phyloP scores from a whole-genome alignment of 2,329 filamentous ascomycete species.

The Cladophialophora exuberans region DNA sequence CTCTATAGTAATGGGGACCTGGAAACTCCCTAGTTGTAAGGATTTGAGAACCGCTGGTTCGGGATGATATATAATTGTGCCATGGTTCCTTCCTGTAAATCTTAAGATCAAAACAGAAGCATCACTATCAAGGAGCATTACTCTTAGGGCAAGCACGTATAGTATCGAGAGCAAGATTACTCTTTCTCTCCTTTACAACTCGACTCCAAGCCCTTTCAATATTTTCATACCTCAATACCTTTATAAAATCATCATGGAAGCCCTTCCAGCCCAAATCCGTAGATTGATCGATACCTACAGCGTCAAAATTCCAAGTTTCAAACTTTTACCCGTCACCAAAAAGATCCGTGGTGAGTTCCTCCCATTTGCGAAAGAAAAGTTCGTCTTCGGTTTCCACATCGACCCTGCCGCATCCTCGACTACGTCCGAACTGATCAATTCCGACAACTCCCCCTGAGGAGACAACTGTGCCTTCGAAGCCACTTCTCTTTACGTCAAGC shows the following conservation, averaged over 20 bases:
- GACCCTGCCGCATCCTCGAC: slow-evolving; percentile 7
- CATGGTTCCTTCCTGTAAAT: too few relatives aligned
- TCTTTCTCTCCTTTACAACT: too few relatives aligned
- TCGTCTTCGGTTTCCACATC: slow-evolving; percentile 14
- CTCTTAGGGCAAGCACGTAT: too few relatives aligned
- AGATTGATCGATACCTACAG: not conserved
- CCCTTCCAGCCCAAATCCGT: slow-evolving; percentile 1
- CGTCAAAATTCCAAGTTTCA: not conserved
- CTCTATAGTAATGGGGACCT: too few relatives aligned
- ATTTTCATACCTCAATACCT: too few relatives aligned
- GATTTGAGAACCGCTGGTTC: too few relatives aligned
- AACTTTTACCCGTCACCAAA: slow-evolving; percentile 1
- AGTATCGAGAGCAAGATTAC: too few relatives aligned
- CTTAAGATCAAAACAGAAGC: too few relatives aligned
- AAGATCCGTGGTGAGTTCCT: slow-evolving; percentile 2
- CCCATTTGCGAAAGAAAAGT: not conserved
- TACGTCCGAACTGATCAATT: slow-evolving; percentile 8
- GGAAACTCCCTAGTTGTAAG: too few relatives aligned
- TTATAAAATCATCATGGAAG: slow-evolving; percentile 1
- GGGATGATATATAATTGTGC: too few relatives aligned
- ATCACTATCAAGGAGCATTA: too few relatives aligned
- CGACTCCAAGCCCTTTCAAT: too few relatives aligned
- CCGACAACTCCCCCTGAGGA: slow-evolving; percentile 11
- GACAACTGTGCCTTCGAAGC: slow-evolving; percentile 1
- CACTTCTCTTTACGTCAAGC: not conserved